Base-by-base conservation (phyloP, 2,329 filamentous ascomycete genomes). In the Dactylellina drechsleri region DNA sequence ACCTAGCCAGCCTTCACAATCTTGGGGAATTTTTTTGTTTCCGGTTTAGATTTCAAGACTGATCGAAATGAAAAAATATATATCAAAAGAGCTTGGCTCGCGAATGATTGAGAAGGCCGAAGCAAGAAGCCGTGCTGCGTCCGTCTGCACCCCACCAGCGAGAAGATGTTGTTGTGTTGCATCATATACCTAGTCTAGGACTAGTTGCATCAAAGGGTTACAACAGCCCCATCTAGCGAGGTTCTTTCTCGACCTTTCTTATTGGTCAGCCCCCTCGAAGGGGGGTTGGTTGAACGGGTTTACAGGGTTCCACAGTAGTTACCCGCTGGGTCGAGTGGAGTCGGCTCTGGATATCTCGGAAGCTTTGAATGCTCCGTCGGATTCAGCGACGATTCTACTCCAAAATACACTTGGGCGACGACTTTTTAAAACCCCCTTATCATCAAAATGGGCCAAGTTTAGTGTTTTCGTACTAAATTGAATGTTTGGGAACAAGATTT, bases 401-500 rank as follows among this genome's bases (percentile, higher is more conserved):
- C 5, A 36, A 36, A 36, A 36, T 7, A 10, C 31, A 5, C 31
- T 36, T 36, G 31, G 31, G 31, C 31, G 31, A 36, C 10, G 6
- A 36, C 10, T 10, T 36, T 36, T 36, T 10, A 36, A 3, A 36
- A 36, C 2, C 2, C 31, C 31, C 31, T 8, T 36, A 4, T 4
- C 1, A 3, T 36, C 31, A 5, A 36, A 5, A 36, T 36, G 31
- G 31, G 3, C 6, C 10, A 7, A 36, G 23, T 26, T 18, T 57
- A 28, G n/a, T 15, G 16, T 28, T 10, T 10, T 57, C 53, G 53
- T 41, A 28, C 31, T 57, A 23, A 41, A 57, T 40, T 23, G n/a
- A 57, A 54, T 15, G 13, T 28, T 20, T 54, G 18, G 4, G 56
- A 58, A 58, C 16, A 43, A 58, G n/a, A n/a, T 58, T 41, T 16